Evolutionary conservation across 2,329 filamentous ascomycete genomes (phyloP).

Genomic region (Alternaria longipes): DNA sequence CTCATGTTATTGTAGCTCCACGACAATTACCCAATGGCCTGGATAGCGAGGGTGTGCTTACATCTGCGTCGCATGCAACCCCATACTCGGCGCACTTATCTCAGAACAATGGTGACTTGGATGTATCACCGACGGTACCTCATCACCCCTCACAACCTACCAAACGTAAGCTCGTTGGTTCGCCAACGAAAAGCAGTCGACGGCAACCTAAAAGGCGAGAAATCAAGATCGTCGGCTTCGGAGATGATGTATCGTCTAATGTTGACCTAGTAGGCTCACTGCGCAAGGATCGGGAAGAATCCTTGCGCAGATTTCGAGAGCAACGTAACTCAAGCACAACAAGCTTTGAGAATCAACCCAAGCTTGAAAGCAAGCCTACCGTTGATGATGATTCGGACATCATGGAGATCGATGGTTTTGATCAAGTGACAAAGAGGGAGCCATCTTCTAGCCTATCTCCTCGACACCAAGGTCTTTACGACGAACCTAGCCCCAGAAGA

Average conservation of each 20-base stretch:
- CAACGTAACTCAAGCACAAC: conserved; percentile 23
- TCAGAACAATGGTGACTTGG: background rate
- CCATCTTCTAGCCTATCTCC: conserved; percentile 23
- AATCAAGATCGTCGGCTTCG: conserved; percentile 35
- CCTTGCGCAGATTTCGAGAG: conserved; percentile 23
- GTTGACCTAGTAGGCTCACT: conserved; percentile 14
- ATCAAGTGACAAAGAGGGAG: background rate
- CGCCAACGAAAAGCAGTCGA: conserved; percentile 27
- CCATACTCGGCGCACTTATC: background rate
- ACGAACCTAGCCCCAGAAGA: conserved; percentile 18
- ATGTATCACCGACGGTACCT: background rate
- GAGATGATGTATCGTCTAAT: conserved; percentile 3
- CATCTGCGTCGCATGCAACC: background rate
- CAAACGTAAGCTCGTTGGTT: conserved; percentile 38
- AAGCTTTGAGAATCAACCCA: conserved; percentile 18
- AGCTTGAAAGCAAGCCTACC: background rate
- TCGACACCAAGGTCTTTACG: conserved; percentile 31
- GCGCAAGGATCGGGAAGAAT: conserved; percentile 23
- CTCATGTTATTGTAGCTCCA: background rate
- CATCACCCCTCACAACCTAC: conserved; percentile 2
- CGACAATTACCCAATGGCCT: background rate
- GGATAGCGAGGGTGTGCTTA: background rate
- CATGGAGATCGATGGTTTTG: conserved; percentile 15
- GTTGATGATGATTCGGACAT: conserved; percentile 8
- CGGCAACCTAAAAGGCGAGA: conserved; percentile 34